These are phyloP conservation scores for Acer negundo DNA, from an alignment of 345 rosid species.

Conservation along the genomic window DNA sequence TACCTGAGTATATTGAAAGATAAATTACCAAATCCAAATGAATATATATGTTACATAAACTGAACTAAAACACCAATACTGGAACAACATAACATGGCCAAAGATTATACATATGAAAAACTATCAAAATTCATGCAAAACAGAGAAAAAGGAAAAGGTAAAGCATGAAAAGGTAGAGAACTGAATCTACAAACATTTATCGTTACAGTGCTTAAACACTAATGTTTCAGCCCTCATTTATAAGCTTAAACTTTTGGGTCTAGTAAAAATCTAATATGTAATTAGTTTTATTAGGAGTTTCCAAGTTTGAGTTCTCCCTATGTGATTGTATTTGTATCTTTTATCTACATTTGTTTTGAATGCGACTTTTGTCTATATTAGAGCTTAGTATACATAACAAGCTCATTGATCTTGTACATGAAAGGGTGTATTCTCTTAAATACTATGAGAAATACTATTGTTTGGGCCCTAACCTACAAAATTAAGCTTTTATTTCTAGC, in stretches of 20 bases:
- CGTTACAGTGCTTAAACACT: no score
- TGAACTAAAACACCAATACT: neutral
- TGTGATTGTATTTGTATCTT: neutral
- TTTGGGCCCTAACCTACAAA: neutral
- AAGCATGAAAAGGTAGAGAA: neutral
- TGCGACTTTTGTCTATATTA: neutral
- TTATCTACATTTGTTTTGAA: neutral
- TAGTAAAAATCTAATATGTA: no score
- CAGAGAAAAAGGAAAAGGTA: neutral
- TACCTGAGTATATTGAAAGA: conserved; percentile 45
- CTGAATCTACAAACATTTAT: neutral
- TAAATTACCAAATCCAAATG: neutral
- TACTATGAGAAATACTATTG: no score
- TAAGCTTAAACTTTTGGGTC: neutral
- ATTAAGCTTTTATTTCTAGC: neutral
- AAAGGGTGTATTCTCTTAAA: neutral
- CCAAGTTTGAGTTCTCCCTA: neutral
- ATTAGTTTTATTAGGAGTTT: neutral
- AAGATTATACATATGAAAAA: neutral
- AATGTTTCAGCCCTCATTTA: neutral
- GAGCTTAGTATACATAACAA: neutral
- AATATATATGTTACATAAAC: neutral
- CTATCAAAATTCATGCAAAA: neutral
- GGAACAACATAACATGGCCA: neutral
- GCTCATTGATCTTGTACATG: neutral